Evolutionary conservation across 2,329 filamentous ascomycete species (phyloP), one percentile per base, ranked within the genome.

Genomic region (Fusarium sp.): DNA sequence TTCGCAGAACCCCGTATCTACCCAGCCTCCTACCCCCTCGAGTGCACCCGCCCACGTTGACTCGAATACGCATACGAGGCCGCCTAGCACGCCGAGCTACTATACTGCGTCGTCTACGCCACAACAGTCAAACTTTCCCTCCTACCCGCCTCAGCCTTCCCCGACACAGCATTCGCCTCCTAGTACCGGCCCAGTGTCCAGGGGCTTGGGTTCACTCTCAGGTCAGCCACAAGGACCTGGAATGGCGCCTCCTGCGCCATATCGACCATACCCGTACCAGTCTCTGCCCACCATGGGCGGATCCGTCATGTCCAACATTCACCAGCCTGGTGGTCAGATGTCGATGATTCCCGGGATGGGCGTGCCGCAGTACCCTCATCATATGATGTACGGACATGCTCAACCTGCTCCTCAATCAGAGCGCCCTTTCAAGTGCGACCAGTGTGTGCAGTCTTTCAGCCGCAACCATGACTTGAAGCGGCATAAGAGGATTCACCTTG

Each of bases 381-480:
- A 88, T 58, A 85, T 91, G 73, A 89, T 95, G 83, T 94, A 94
- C 69, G 81, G 83, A 22, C 85, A 86, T 22, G 84, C 86, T 11
- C 89, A 89, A 67, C 87, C 88, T 18, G 76, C 79, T 22, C 76
- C 82, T 8, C 84, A 85, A 31, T 92, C 93, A 66, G 96, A 98
- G 77, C 91, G 96, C 6, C 97, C 97, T 0, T 98, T 97, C 87
- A 95, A 95, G 83, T 99, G 97, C 81, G 95, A 98, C 77, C 90
- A 94, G 80, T 99, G 97, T 80, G 91, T 94, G 0, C 95, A 97
- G 81, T 95, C 94, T 41, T 99, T 99, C 85, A 98, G 97, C 82
- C 89, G 97, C 6, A 98, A 98, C 75, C 97, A 98, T 80, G 97
- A 98, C 80, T 84, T 98, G 77, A 99, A 99, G 85, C 90, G 97